These are phyloP conservation scores for Naematelia aurantialba DNA, from an alignment of 768 basidiomycete genomes.

Conservation along the genomic window DNA sequence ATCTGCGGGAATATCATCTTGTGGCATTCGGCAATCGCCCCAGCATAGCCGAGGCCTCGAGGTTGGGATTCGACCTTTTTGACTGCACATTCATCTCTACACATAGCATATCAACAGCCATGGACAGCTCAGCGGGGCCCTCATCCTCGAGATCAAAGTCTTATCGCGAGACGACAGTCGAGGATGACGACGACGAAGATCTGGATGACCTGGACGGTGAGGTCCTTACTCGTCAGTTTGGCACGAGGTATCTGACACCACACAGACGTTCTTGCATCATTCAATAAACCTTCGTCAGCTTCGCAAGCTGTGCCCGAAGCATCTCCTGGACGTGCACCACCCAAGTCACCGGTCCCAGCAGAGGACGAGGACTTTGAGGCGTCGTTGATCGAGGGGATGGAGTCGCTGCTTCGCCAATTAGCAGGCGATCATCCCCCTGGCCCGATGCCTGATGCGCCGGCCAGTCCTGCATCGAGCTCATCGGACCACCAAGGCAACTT, in stretches of 20 bases:
- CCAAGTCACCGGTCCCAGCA: background rate
- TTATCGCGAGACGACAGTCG: constrained; percentile 8
- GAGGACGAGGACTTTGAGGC: constrained; percentile 45
- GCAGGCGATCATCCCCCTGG: constrained; percentile 41
- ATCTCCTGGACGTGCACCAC: background rate
- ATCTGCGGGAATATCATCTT: background rate
- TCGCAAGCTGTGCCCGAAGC: background rate
- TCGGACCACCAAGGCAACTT: constrained; percentile 1
- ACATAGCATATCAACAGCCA: too few species aligned
- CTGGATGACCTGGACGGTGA: constrained; percentile 45
- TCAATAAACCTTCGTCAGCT: constrained; percentile 24
- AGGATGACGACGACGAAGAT: constrained; percentile 44
- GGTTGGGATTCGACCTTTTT: too few species aligned
- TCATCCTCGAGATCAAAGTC: background rate
- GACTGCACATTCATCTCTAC: too few species aligned
- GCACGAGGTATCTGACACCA: background rate
- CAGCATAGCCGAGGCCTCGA: too few species aligned
- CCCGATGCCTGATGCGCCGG: constrained; percentile 24
- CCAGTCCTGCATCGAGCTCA: background rate
- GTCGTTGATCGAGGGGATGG: constrained; percentile 47
- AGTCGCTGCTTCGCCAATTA: constrained; percentile 40
- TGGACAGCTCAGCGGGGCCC: background rate
- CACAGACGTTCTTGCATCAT: constrained; percentile 44
- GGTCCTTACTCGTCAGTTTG: background rate
- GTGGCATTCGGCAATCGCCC: background rate